These are phyloP conservation scores for Hymenoscyphus occultus DNA, from an alignment of 2,329 filamentous ascomycete genomes.

Conservation along the genomic window DNA sequence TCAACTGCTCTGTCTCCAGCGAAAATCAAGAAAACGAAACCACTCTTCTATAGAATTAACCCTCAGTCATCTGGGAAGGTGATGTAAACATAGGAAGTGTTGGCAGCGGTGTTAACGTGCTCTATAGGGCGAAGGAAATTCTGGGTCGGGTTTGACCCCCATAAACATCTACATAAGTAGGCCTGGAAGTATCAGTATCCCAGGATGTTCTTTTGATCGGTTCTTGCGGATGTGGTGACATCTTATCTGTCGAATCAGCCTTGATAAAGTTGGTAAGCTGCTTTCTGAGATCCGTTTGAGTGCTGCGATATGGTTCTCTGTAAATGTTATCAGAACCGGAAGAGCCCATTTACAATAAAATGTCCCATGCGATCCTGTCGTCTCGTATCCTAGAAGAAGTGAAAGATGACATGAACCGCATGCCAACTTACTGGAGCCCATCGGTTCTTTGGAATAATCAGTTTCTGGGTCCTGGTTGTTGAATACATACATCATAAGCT, in stretches of 20 bases:
- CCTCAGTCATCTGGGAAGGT: too few species aligned
- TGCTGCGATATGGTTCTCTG: neutral
- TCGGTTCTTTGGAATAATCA: neutral
- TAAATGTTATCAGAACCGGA: neutral
- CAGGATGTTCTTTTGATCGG: neutral
- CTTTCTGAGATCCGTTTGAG: neutral
- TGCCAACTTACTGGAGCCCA: neutral
- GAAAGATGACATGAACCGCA: neutral
- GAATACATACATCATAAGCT: neutral
- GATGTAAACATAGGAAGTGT: too few species aligned
- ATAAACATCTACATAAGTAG: neutral
- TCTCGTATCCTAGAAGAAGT: neutral
- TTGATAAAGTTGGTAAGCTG: neutral
- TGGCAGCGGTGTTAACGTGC: too few species aligned
- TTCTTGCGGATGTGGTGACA: neutral
- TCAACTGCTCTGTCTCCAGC: too few species aligned
- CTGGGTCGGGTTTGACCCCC: neutral
- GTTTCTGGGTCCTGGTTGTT: neutral
- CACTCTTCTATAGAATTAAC: too few species aligned
- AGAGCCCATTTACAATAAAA: neutral
- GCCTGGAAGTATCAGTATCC: neutral
- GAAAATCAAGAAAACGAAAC: too few species aligned
- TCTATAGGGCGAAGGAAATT: too few species aligned
- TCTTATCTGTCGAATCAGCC: neutral
- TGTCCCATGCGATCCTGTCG: neutral